These are phyloP conservation scores for Jatropha multifida DNA, from an alignment of 441 rosid species.

Conservation along the genomic window DNA sequence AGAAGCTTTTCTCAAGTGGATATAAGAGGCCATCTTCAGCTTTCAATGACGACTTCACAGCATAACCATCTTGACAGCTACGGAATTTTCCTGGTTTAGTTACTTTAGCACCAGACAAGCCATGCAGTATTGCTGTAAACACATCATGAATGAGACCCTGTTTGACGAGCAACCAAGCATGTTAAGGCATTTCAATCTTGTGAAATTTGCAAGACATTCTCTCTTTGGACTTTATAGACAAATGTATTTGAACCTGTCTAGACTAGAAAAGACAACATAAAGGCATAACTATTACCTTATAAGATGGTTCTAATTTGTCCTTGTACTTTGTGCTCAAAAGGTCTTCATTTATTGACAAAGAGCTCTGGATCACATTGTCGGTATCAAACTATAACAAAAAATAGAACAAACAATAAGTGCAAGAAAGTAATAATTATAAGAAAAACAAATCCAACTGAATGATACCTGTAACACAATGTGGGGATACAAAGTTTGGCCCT, in stretches of 20 bases:
- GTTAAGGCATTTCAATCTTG: constrained; percentile 5
- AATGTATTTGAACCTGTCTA: background rate
- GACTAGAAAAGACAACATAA: background rate
- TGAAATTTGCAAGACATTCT: constrained; percentile 9
- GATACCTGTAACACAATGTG: constrained; percentile 95
- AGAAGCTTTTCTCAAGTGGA: constrained; percentile 97
- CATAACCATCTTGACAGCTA: constrained; percentile 95
- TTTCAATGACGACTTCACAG: constrained; percentile 93
- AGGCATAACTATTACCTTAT: constrained; percentile 55
- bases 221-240: background rate
- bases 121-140: constrained; percentile 81
- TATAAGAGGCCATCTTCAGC: constrained; percentile 98
- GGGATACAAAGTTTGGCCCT: constrained; percentile 94
- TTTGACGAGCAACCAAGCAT: constrained; percentile 11
- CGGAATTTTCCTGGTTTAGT: constrained; percentile 98
- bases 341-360: constrained; percentile 67
- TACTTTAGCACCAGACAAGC: constrained; percentile 92
- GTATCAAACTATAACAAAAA: constrained; percentile 69
- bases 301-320: constrained; percentile 75
- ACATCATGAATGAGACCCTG: constrained; percentile 97
- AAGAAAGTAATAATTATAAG: background rate
- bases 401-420: background rate
- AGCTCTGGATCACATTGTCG: constrained; percentile 58
- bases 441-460: background rate
- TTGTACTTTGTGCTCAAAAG: constrained; percentile 81